Base-by-base conservation (phyloP, 768 basidiomycete genomes). In the Suillus luteus region DNA sequence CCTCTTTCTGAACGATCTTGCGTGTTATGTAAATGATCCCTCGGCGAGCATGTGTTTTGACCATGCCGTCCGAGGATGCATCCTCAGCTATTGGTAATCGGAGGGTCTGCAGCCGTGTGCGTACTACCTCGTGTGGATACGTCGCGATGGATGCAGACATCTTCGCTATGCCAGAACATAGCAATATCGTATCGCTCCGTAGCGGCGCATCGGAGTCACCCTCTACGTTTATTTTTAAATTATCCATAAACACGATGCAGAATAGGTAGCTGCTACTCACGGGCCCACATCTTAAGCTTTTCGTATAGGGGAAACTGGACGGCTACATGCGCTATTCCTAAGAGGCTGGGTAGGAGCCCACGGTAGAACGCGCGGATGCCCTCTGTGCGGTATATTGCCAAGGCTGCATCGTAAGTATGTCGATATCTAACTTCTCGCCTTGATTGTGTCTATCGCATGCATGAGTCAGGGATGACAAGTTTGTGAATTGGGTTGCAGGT, bases 251-350 rank as follows among this genome's bases (percentile, higher is more conserved):
- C 44, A 62, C 73, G 17, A 71, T 58, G 38, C 38, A 67, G 17
- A 63, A 44, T 38, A 40, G 58, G 63, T 12, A 27, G 9, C 52
- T 33, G 61, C 19, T 38, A 87, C 94, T 78, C 75, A 96, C 96
- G 88, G 68, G 92, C 87, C 81, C 86, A 85, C 19, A 87, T 70
- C 80, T 99, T 99, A 62, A 98, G 86, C 69, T 90, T 85, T 74
- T 99, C 97, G 74, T 99, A 99, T 9, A 99, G 78, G 40, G 97
- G 97, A 70, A 99, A 99, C 75, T 99, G 97, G 1, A 99, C 95
- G 7, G 93, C 95, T 58, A 99, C 96, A 72, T 99, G 97, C 2
- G 86, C 75, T 63, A 99, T 96, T 48, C 97, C 97, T 55, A 99
- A 82, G 7, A 99, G 76, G 72, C 91, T 93, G n/a, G 97, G 96